A percentile compares a stretch with the other conserved stretches of the same genome.
These are phyloP conservation scores for Cladophialophora immunda DNA, from an alignment of 2,329 filamentous ascomycete genomes.

Conservation along the genomic window DNA sequence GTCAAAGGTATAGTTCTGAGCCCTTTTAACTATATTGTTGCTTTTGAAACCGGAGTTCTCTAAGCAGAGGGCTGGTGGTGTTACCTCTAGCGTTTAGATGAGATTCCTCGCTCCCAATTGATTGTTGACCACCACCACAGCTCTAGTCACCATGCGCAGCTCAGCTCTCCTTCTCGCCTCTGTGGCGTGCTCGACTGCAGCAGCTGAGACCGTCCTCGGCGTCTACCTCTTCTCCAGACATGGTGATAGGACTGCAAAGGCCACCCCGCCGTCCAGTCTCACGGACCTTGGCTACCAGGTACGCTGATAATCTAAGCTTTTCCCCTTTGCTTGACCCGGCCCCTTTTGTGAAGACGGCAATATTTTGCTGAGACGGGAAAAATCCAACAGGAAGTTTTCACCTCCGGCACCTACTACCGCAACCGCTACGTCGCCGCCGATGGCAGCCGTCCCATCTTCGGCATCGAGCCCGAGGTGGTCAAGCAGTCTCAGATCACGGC, in stretches of 20 bases:
- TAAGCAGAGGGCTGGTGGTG: not conserved
- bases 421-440: constrained; percentile 73
- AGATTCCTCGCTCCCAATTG: not conserved
- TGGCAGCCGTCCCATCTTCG: constrained; percentile 68
- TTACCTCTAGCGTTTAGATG: not conserved
- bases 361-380: not conserved
- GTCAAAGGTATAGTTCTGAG: constrained; percentile 12
- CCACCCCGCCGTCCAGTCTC: constrained; percentile 73
- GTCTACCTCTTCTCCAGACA: constrained; percentile 90
- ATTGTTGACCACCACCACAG: not conserved
- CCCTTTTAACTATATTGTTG: not conserved
- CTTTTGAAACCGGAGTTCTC: not conserved
- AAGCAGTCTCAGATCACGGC: constrained; percentile 75
- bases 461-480: constrained; percentile 72
- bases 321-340: not conserved
- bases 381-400: constrained; percentile 59
- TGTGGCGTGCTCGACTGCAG: constrained; percentile 26
- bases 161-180: constrained; percentile 32
- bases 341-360: not conserved
- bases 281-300: constrained; percentile 78
- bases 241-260: constrained; percentile 85
- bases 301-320: not conserved
- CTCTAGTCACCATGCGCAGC: constrained; percentile 28
- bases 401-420: constrained; percentile 78
- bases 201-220: constrained; percentile 75